Percentiles rank a stretch among this genome's conserved stretches.
Evolutionary conservation across 176 grass and related monocot species (phyloP).

Genomic region (Raddia distichophylla): DNA sequence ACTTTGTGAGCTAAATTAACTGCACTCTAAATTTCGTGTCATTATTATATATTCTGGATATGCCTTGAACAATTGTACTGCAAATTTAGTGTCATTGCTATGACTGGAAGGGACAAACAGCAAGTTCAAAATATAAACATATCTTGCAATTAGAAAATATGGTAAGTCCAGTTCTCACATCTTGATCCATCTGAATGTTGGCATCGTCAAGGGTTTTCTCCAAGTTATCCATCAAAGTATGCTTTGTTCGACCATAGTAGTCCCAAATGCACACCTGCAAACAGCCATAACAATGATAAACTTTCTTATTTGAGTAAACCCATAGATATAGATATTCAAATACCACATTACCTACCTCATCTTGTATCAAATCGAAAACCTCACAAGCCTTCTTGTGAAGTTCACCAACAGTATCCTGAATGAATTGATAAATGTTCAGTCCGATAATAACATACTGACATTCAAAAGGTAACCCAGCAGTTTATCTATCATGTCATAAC

Average conservation of each 20-base stretch:
- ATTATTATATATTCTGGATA: constrained; percentile 23
- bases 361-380: constrained; percentile 83
- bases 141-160: constrained; percentile 21
- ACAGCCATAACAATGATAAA: constrained; percentile 32
- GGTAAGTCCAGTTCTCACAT: constrained; percentile 54
- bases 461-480: not conserved
- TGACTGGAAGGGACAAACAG: not conserved
- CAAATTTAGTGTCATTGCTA: not conserved
- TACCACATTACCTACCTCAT: constrained; percentile 80
- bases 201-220: constrained; percentile 97
- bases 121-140: constrained; percentile 7
- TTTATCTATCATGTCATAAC: not conserved
- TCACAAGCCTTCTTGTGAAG: constrained; percentile 87
- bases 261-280: constrained; percentile 88
- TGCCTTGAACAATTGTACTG: not conserved
- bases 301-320: constrained; percentile 16
- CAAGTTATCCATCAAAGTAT: constrained; percentile 92
- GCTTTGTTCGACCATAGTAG: constrained; percentile 89
- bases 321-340: not conserved
- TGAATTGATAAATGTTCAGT: constrained; percentile 1
- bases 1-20: not conserved
- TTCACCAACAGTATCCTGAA: constrained; percentile 84
- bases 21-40: constrained; percentile 13
- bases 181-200: constrained; percentile 99
- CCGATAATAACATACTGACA: not conserved